These are phyloP conservation scores for Quercus mongolica DNA, from an alignment of 306 rosid species.

Conservation along the genomic window DNA sequence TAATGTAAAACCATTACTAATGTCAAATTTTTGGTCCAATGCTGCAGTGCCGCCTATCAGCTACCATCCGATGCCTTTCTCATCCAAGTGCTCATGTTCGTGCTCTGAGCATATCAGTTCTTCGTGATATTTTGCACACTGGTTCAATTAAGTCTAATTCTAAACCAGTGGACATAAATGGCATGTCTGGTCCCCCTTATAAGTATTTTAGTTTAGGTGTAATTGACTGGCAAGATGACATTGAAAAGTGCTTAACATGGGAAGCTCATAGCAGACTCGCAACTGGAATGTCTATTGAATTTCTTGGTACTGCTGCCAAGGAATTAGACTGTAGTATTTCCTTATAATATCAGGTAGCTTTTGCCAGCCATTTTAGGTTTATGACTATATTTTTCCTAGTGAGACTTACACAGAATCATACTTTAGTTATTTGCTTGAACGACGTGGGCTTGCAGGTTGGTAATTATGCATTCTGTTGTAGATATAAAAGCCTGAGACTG, in stretches of 20 bases:
- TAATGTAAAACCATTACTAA: neutral
- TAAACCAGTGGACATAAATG: constrained; percentile 43
- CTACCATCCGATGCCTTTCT: constrained; percentile 75
- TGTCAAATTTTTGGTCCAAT: constrained; percentile 12
- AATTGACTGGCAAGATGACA: constrained; percentile 77
- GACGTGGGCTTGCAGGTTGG: constrained; percentile 3
- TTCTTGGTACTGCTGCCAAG: constrained; percentile 74
- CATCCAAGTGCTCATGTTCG: constrained; percentile 95
- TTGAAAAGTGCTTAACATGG: constrained; percentile 82
- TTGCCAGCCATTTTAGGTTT: constrained; percentile 20
- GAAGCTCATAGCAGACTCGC: constrained; percentile 82
- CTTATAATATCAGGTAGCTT: constrained; percentile 39
- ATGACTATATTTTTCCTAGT: constrained; percentile 27
- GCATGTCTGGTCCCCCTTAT: constrained; percentile 43
- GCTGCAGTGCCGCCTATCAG: constrained; percentile 85
- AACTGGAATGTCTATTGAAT: constrained; percentile 57
- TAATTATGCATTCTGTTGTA: constrained; percentile 5
- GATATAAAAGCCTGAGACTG: neutral
- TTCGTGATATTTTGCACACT: constrained; percentile 71
- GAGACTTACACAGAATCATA: constrained; percentile 19
- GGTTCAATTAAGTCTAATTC: constrained; percentile 50
- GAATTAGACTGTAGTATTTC: constrained; percentile 75
- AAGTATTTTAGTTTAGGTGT: constrained; percentile 52
- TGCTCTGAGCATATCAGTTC: constrained; percentile 82
- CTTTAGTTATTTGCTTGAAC: constrained; percentile 13